These are phyloP conservation scores for Phialophora macrospora DNA, from an alignment of 2,329 filamentous ascomycete genomes.

Conservation along the genomic window DNA sequence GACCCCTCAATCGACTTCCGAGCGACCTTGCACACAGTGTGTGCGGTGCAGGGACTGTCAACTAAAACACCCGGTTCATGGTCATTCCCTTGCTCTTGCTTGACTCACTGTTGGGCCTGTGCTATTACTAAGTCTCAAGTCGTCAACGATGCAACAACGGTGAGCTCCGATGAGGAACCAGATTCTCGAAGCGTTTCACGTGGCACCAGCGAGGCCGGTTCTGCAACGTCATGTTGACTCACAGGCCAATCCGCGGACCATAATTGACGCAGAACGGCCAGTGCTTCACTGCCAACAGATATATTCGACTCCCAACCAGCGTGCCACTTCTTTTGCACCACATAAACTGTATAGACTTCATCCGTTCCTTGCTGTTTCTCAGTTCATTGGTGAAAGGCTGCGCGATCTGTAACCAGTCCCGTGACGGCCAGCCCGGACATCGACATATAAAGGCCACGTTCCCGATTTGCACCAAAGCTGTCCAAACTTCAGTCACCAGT, in stretches of 20 bases:
- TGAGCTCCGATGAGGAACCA: slow-evolving; percentile 13
- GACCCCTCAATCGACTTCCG: not conserved
- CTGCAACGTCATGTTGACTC: slow-evolving; percentile 32
- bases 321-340: not conserved
- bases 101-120: not conserved
- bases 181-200: slow-evolving; percentile 12
- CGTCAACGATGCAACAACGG: slow-evolving; percentile 11
- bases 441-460: not conserved
- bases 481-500: not conserved
- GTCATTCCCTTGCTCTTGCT: not conserved
- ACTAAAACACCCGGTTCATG: not conserved
- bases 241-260: slow-evolving; percentile 19
- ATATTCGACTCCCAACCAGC: not conserved
- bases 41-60: not conserved
- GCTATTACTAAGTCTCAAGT: not conserved
- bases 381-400: not conserved
- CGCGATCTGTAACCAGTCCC: not conserved
- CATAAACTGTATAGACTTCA: slow-evolving; percentile 10
- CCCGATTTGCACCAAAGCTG: not conserved
- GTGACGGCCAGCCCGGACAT: not conserved
- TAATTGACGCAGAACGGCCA: not conserved
- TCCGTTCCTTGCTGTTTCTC: not conserved
- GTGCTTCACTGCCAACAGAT: slow-evolving; percentile 9
- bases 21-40: not conserved
- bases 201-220: slow-evolving; percentile 15